Conservation (phyloP, 2,329 filamentous ascomycete genomes). For the Fusarium virguliforme region DNA sequence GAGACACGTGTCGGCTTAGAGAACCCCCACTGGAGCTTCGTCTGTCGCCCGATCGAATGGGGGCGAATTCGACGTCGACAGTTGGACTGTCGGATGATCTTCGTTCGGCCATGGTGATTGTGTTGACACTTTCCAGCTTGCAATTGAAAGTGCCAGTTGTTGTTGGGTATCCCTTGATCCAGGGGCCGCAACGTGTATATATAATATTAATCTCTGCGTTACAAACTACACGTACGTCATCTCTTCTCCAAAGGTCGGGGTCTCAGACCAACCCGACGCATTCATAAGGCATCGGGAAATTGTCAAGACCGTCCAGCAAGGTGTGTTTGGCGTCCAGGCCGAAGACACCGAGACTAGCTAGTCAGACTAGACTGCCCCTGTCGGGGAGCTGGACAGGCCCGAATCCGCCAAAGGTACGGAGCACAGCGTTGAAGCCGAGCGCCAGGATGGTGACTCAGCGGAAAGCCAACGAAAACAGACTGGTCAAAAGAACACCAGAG, state of each 20-base stretch:
- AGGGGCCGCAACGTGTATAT: not conserved
- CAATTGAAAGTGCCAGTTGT: not conserved
- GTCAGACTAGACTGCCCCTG: not conserved
- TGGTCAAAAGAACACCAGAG: not conserved
- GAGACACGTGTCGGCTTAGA: not conserved
- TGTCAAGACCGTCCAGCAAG: conserved; percentile 5
- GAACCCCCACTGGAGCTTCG: not conserved
- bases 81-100: conserved; percentile 9
- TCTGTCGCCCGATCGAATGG: not conserved
- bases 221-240: conserved; percentile 10
- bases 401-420: conserved; percentile 5
- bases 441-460: not conserved
- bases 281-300: conserved; percentile 7
- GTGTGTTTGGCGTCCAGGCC: not conserved
- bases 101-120: conserved; percentile 6
- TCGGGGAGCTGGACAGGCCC: conserved; percentile 5
- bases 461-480: conserved; percentile 1
- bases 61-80: conserved; percentile 13
- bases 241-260: not conserved
- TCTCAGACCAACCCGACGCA: conserved; percentile 9
- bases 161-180: not conserved
- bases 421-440: conserved; percentile 6
- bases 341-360: conserved; percentile 3
- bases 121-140: not conserved
- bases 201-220: conserved; percentile 5